Evolutionary conservation across 805 yeast species (phyloP), one percentile per base, ranked within the genome.

Genomic region (Kazachstania viticola): DNA sequence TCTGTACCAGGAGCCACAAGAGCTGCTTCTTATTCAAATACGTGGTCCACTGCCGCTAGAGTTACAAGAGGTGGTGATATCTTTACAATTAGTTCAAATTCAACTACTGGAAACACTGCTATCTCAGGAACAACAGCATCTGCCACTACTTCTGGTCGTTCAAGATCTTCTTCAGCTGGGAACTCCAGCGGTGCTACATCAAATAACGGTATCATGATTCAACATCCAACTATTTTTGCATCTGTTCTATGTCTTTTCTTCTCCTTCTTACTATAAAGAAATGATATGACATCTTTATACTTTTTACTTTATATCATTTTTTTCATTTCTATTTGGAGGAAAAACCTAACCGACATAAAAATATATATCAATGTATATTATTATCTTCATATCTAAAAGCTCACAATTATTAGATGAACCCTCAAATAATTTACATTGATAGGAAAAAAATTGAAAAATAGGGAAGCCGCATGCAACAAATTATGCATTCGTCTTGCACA

Each of bases 1-100:
- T 34, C 46, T 3, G 62, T 75, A 24, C 81, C 81, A 14, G 54
- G 65, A 27, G 77, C 78, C 0, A 47, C 54, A 1, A 46, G 50
- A 5, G 79, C 73, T 1, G 48, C 68, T 3, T 56, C 48, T 3
- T 72, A 64, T 42, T 60, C 70, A 2, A 46, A 62, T 7, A 67
- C 75, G 4, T 63, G 61, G 58, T 35, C 59, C 12, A 45, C 53
- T 0, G 17, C 37, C n/a, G 26, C 35, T 11, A 28, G 44, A 5
- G 39, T 48, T 15, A 29, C 39, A 11, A 30, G 54, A 3, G 51
- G 54, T 12, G 58, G 56, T 15, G 33, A 51, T 29, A 48, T 50
- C 9, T 50, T 51, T 35, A 45, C 51, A 11, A 17, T 34, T 4
- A 16, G 9, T 16, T 25, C 14, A 7, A 32, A 32, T 17, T 12